These are phyloP conservation scores for Ganoderma multipileum DNA, from an alignment of 1,284 basidiomycete genomes.

Conservation along the genomic window DNA sequence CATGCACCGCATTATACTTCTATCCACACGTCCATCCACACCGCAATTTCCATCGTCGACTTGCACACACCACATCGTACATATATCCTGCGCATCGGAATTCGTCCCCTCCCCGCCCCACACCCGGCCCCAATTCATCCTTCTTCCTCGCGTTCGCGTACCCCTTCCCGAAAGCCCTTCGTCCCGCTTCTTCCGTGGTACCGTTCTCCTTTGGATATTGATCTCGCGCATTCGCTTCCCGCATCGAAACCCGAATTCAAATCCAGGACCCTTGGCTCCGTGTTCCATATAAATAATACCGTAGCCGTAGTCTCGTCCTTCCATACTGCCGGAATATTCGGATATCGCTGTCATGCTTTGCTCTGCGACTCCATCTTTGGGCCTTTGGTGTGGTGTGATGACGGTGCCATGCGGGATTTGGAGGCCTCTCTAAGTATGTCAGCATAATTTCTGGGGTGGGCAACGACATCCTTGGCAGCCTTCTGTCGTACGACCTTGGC, in stretches of 20 bases:
- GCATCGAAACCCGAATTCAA: not conserved
- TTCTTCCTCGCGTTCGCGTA: slow-evolving; percentile 1
- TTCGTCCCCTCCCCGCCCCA: slow-evolving; percentile 1
- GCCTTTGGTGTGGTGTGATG: not conserved
- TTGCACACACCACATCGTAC: slow-evolving; percentile 24
- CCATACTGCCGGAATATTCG: slow-evolving; percentile 10
- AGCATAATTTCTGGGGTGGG: no score
- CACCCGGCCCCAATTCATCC: not conserved
- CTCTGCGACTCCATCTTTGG: not conserved
- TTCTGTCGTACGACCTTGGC: no score
- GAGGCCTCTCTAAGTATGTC: no score
- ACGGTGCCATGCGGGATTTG: no score
- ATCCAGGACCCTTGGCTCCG: slow-evolving; percentile 7
- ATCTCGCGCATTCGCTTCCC: not conserved
- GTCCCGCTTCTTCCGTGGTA: not conserved
- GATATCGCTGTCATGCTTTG: slow-evolving; percentile 21
- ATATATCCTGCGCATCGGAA: slow-evolving; percentile 23
- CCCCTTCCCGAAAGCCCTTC: slow-evolving; percentile 10
- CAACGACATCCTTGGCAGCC: no score
- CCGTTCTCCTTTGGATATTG: not conserved
- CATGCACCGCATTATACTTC: slow-evolving; percentile 18
- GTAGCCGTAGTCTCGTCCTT: slow-evolving; percentile 8
- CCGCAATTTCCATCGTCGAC: not conserved
- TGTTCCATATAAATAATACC: slow-evolving; percentile 12
- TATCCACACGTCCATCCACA: slow-evolving; percentile 11